Base-by-base conservation (phyloP, 441 rosid species). In the Adansonia madagascariensis region DNA sequence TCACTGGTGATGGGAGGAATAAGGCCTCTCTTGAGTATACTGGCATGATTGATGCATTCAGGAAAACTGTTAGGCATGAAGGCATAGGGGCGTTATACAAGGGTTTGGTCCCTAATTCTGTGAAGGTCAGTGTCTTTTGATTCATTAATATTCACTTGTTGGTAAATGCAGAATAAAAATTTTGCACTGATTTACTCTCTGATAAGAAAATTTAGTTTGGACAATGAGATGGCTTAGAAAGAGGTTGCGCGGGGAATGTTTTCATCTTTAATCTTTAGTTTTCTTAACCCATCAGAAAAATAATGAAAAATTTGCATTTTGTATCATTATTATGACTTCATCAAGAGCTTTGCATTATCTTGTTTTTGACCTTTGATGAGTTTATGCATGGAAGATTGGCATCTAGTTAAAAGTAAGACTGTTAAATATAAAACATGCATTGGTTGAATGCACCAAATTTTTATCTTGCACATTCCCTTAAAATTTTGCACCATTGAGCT, bases 21-120 rank as follows among this genome's bases (percentile, higher is more conserved):
- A 87, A 87, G 82, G 87, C 81, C 9, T 46, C 88, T 8, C 86
- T 89, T 39, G 92, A 92, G 77, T 95, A 95, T 82, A 83, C 55
- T 17, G 98, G 99, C 78, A 95, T 95, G 99, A 24, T 90, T 24
- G 99, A 95, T 74, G 97, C 99, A 9, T 95, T 95, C 84, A 89
- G 93, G 84, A 89, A 95, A 86, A 95, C 98, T 39, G 85, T 91
- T 78, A 67, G 88, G 66, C 80, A 87, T 44, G 90, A 87, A 78
- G 92, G 92, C 24, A 27, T 89, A 66, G 90, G 90, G 56, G 92
- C 92, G 81, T 79, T 89, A 75, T 89, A 87, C 84, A 89, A 89
- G 90, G 92, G 92, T 74, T 70, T 89, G 80, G 88, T 87, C 57
- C 92, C 92, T 41, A 89, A 89, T 75, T 89, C 85, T 9, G 90